Base-by-base conservation (phyloP, 176 grass and related monocot genomes). In the Juncus inflexus region DNA sequence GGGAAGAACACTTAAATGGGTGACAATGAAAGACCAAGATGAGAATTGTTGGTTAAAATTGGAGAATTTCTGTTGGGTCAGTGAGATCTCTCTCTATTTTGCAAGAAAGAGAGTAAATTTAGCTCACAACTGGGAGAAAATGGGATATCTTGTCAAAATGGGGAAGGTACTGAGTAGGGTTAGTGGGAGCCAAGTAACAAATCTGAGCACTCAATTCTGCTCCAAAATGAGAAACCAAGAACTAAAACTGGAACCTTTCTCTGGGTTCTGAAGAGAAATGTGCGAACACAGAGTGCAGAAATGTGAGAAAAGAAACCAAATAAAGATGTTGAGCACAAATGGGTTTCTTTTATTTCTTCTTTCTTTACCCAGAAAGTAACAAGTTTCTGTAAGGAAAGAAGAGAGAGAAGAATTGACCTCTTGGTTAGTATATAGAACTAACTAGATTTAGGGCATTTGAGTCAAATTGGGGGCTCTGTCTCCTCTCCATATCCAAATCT, bases 391-490 rank as follows among this genome's bases (percentile, higher is more conserved):
- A 36, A 42, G 15, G 37, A 55, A 13, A 11, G 52, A 62, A 66
- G 37, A 7, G 61, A 15, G 61, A 64, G 52, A 66, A 62, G 49
- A 66, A 49, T 59, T 57, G 43, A 47, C 4, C 43, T 47, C 43
- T 47, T 28, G 61, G 65, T 2, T 71, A 58, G n/a, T 42, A 57
- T 57, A 64, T 64, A 47, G 52, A 58, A 57, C n/a, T 19, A 15
- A 58, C 52, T 55, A 28, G 67, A 71, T 71, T 69, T 69, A 54
- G 51, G n/a, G 50, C 53, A 12, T 36, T 57, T 41, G 64, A 45
- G 81, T 89, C 81, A 80, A 80, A 94, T 39, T 74, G 82, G 73
- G 71, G 72, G 62, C 41, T 79, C 6, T 66, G 54, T 60, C 67
- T 69, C 76, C 47, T 72, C 39, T 52, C 37, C 49, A 42, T 56